Base-by-base conservation (phyloP, 192 early-diverging fungal genomes). In the Ramicandelaber brevisporus region DNA sequence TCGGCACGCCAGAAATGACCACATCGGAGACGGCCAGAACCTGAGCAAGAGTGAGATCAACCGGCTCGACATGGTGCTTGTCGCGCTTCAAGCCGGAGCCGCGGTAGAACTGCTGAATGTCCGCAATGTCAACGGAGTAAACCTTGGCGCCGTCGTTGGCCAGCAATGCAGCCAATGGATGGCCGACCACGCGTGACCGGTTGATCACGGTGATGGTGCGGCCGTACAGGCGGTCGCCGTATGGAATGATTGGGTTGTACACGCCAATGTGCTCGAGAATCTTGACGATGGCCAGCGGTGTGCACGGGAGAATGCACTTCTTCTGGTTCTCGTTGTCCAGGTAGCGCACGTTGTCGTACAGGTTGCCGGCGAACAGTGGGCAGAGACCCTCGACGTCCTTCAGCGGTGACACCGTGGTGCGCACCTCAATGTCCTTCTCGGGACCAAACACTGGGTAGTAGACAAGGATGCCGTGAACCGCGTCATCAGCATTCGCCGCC, bases 101-200 rank as follows among this genome's bases (percentile, higher is more conserved):
- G 37, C 79, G 73, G 27, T 62, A 60, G 34, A 78, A 81, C 26
- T 67, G 46, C 46, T 84, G 65, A 26, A 90, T 65, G 31, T 80
- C 79, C 48, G 65, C 69, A 22, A 88, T 74, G 47, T 98, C 93
- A 17, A 92, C 74, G 8, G 83, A 88, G 55, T 73, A 93, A 4
- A 95, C 89, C 45, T 76, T 86, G 36, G 89, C 93, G 19, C 93
- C 93, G 37, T 98, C 93, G 50, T 98, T 95, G 31, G 93, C 93
- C 20, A 98, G 57, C 36, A 98, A 56, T 5, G 89, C 86, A 7
- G 93, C 93, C 17, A 98, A 56, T 13, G 93, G 93, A 22, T 89
- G 81, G 12, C 93, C 93, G 2, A 98, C 93, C 31, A 95, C 83
- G 47, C 95, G 88, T 46, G 72, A 78, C 20, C 93, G 74, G 62